A percentile compares a stretch with the other conserved stretches of the same genome.
phyloP scores from a whole-genome alignment of 2,329 filamentous ascomycete genomes.

The Hansfordia pulvinata region DNA sequence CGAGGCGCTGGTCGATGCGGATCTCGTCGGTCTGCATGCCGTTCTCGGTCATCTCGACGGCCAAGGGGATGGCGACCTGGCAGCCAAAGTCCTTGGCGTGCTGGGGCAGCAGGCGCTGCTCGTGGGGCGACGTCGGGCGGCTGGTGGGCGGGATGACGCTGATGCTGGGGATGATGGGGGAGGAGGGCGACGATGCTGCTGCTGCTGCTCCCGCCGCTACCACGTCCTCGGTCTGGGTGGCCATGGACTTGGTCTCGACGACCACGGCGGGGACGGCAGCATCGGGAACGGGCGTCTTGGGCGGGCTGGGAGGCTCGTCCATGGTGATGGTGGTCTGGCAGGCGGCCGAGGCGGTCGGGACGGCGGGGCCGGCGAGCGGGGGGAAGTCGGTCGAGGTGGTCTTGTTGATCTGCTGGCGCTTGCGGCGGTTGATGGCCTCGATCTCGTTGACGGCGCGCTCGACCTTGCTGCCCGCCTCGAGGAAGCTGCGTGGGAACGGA shows the following conservation, averaged over 20 bases:
- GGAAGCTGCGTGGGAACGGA: slow-evolving; percentile 49
- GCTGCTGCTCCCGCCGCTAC: no score
- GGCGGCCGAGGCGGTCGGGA: no score
- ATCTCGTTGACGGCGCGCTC: no score
- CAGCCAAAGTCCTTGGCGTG: slow-evolving; percentile 71
- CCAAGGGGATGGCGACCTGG: slow-evolving; percentile 51
- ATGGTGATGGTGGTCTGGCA: slow-evolving; percentile 51
- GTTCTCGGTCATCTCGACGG: slow-evolving; percentile 37
- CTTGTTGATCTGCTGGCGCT: slow-evolving; percentile 45
- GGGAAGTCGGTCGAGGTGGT: slow-evolving; percentile 36
- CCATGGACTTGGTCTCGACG: slow-evolving; percentile 34
- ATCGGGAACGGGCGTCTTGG: slow-evolving; percentile 44
- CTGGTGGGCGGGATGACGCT: slow-evolving; percentile 82
- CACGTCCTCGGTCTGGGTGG: slow-evolving; percentile 58
- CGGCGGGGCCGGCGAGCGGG: slow-evolving; percentile 13
- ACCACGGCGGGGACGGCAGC: slow-evolving; percentile 24
- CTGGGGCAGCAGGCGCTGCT: slow-evolving; percentile 64
- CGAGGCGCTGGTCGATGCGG: slow-evolving; percentile 63
- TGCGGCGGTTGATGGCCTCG: slow-evolving; percentile 61
- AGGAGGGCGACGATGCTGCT: no score
- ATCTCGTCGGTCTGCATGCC: slow-evolving; percentile 82
- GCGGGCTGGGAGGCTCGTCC: slow-evolving; percentile 49
- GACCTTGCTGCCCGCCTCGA: slow-evolving; percentile 26
- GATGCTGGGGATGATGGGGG: slow-evolving; percentile 78
- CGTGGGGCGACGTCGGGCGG: slow-evolving; percentile 64